Percentiles rank a stretch among this genome's conserved stretches.
phyloP scores from a whole-genome alignment of 805 yeast species.

The Spathaspora arborariae region DNA sequence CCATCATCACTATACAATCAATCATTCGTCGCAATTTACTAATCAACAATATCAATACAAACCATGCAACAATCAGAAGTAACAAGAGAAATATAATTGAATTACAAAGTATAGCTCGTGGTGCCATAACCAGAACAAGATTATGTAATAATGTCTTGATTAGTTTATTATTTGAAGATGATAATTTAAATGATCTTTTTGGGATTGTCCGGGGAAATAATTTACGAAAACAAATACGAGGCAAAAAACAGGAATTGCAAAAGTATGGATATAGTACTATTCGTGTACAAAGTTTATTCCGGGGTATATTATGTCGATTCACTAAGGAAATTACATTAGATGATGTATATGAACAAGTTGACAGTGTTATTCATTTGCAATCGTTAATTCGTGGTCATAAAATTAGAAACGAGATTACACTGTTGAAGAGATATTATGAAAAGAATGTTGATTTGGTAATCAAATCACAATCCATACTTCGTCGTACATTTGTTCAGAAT shows the following conservation, averaged over 20 bases:
- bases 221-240: slow-evolving; percentile 25
- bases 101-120: slow-evolving; percentile 42
- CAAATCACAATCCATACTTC: slow-evolving; percentile 68
- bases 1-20: slow-evolving; percentile 33
- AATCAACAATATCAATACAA: slow-evolving; percentile 22
- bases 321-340: slow-evolving; percentile 51
- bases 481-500: slow-evolving; percentile 61
- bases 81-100: slow-evolving; percentile 17
- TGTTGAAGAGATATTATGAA: slow-evolving; percentile 45
- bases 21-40: slow-evolving; percentile 32
- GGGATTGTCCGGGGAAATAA: slow-evolving; percentile 44
- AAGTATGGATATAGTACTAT: slow-evolving; percentile 22
- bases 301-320: slow-evolving; percentile 64
- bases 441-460: slow-evolving; percentile 57
- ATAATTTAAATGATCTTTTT: slow-evolving; percentile 30
- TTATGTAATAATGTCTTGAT: slow-evolving; percentile 42
- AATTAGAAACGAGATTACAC: slow-evolving; percentile 33
- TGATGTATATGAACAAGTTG: slow-evolving; percentile 44
- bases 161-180: slow-evolving; percentile 38
- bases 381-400: slow-evolving; percentile 47
- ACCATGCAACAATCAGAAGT: slow-evolving; percentile 7
- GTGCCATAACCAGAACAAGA: slow-evolving; percentile 40
- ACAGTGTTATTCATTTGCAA: slow-evolving; percentile 47
- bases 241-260: slow-evolving; percentile 14
- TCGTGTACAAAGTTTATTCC: slow-evolving; percentile 51